Percentiles rank a stretch among this genome's conserved stretches.
These are phyloP conservation scores for Heliosperma pusillum DNA, from an alignment of 148 eudicot genomes.

Conservation along the genomic window DNA sequence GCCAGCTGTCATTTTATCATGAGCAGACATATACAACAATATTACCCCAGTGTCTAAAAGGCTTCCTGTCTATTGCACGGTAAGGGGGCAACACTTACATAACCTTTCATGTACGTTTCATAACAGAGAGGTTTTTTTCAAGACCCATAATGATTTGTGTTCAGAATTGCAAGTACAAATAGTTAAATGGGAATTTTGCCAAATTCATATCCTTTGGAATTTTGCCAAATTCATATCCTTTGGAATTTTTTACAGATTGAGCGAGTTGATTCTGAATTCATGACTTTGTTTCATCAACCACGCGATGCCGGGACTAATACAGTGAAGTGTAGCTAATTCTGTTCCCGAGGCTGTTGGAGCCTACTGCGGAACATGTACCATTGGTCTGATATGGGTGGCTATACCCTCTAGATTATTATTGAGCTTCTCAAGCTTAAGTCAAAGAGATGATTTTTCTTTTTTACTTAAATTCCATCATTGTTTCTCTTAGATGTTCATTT, in stretches of 20 bases:
- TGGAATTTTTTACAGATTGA: not conserved
- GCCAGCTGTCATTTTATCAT: not conserved
- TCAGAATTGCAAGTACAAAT: not conserved
- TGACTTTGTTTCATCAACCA: not conserved
- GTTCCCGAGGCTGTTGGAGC: not conserved
- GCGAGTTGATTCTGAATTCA: not conserved
- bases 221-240: too few species aligned
- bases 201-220: not conserved
- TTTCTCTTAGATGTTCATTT: not conserved
- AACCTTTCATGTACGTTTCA: not conserved
- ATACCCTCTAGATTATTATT: not conserved
- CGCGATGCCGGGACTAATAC: not conserved
- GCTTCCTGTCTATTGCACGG: not conserved
- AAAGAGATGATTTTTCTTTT: not conserved
- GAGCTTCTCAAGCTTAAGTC: slow-evolving; percentile 10
- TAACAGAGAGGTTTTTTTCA: not conserved
- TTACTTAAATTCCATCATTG: not conserved
- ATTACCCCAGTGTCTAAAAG: not conserved
- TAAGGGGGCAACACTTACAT: not conserved
- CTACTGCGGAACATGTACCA: not conserved
- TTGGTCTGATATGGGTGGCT: not conserved
- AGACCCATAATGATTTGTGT: not conserved
- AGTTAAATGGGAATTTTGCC: not conserved
- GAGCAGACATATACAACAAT: not conserved
- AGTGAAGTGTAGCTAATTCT: not conserved